Evolutionary conservation across 2,329 filamentous ascomycete genomes (phyloP).

Genomic region (Penicillium frequentans): DNA sequence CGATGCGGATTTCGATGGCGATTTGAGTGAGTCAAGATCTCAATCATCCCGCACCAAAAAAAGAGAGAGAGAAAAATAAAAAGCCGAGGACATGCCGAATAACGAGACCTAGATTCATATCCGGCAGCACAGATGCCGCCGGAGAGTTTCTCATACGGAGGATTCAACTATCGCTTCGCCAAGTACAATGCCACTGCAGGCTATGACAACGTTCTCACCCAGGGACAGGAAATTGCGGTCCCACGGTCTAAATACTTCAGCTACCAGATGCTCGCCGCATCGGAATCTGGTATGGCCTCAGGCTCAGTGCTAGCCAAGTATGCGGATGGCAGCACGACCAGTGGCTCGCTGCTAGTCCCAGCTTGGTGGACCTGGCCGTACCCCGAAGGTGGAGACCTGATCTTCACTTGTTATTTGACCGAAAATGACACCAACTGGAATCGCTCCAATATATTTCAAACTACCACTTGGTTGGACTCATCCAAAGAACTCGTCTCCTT

Average conservation of each 20-base stretch:
- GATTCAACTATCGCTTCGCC: constrained; percentile 39
- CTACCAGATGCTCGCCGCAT: constrained; percentile 42
- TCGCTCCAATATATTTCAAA: constrained; percentile 42
- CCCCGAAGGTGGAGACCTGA: constrained; percentile 41
- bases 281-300: constrained; percentile 39
- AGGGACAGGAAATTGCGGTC: constrained; percentile 36
- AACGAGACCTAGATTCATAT: constrained; percentile 27
- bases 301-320: constrained; percentile 41
- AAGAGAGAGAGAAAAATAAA: no score
- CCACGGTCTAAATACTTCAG: constrained; percentile 37
- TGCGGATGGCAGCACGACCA: constrained; percentile 35
- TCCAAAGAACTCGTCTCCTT: constrained; percentile 39
- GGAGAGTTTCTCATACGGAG: constrained; percentile 36
- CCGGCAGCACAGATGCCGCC: constrained; percentile 38
- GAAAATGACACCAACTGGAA: constrained; percentile 40
- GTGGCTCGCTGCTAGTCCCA: constrained; percentile 34
- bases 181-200: constrained; percentile 34
- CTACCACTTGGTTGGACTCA: constrained; percentile 40
- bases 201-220: constrained; percentile 40
- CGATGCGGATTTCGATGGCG: constrained; percentile 38
- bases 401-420: constrained; percentile 41
- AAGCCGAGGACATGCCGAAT: neutral
- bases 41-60: neutral
- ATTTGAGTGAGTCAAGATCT: constrained; percentile 19
- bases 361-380: constrained; percentile 44